Evolutionary conservation across 208 protist genomes (phyloP).

Genomic region (Leishmania mexicana): DNA sequence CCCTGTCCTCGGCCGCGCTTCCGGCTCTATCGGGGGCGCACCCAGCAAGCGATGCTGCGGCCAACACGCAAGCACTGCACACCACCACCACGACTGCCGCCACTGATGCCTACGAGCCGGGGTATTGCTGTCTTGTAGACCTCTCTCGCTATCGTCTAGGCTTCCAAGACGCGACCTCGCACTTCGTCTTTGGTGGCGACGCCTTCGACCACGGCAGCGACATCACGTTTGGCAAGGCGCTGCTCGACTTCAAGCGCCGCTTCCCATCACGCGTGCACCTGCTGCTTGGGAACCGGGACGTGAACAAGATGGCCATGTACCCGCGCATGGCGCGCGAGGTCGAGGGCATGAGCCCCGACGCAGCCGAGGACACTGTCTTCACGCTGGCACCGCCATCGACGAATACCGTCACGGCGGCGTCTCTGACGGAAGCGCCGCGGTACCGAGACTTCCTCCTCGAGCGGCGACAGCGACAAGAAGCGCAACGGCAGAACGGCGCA

Average conservation of each 20-base stretch:
- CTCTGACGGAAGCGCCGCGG: conserved; percentile 16
- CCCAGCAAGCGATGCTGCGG: background rate
- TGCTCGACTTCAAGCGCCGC: conserved; percentile 79
- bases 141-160: conserved; percentile 28
- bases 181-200: conserved; percentile 93
- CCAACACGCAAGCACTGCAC: background rate
- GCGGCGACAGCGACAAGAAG: background rate
- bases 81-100: background rate
- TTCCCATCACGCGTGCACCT: conserved; percentile 82
- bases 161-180: conserved; percentile 48
- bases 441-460: conserved; percentile 22
- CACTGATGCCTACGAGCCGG: background rate
- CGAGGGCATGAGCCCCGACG: conserved; percentile 18
- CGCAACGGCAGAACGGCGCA: background rate
- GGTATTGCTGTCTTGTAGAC: conserved; percentile 24
- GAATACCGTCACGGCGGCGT: background rate
- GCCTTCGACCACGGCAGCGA: conserved; percentile 87
- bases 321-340: conserved; percentile 35
- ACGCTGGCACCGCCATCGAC: conserved; percentile 3
- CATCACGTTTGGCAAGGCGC: conserved; percentile 53
- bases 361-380: conserved; percentile 37
- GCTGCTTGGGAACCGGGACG: conserved; percentile 90
- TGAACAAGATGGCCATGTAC: conserved; percentile 90
- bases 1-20: background rate
- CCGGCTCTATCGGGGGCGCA: background rate